phyloP scores from a whole-genome alignment of 2,329 filamentous ascomycete genomes.

The Parascedosporium putredinis region DNA sequence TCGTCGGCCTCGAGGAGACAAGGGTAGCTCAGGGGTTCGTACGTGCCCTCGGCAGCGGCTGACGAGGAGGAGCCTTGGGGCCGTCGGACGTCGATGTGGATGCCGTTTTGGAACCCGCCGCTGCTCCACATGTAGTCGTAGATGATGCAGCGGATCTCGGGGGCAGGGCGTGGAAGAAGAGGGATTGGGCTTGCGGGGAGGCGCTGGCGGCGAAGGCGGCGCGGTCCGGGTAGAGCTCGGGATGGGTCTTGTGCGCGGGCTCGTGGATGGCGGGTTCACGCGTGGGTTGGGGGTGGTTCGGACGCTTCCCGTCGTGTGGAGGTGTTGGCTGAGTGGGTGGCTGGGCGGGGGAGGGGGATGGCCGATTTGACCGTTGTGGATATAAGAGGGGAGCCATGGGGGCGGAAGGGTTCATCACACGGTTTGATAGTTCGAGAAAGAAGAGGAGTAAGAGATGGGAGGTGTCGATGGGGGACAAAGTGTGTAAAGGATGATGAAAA shows the following conservation, averaged over 20 bases:
- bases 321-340: neutral
- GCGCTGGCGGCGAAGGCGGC: neutral
- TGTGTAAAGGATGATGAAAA: too few relatives aligned
- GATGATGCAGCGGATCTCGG: conserved; percentile 4
- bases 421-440: too few relatives aligned
- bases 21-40: neutral
- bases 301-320: neutral
- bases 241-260: neutral
- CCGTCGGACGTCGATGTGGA: neutral
- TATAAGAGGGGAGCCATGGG: too few relatives aligned
- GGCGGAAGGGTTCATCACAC: too few relatives aligned
- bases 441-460: too few relatives aligned
- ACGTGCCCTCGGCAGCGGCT: neutral
- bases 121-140: neutral
- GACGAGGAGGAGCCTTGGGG: neutral
- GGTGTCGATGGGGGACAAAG: too few relatives aligned
- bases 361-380: too few relatives aligned
- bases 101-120: neutral
- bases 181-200: neutral
- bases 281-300: neutral
- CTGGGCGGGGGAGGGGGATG: neutral
- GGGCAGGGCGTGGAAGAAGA: conserved; percentile 1
- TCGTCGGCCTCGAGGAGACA: neutral
- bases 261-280: neutral
- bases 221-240: conserved; percentile 3